Conservation (phyloP, 257 asterid genomes). For the Echium plantagineum region DNA sequence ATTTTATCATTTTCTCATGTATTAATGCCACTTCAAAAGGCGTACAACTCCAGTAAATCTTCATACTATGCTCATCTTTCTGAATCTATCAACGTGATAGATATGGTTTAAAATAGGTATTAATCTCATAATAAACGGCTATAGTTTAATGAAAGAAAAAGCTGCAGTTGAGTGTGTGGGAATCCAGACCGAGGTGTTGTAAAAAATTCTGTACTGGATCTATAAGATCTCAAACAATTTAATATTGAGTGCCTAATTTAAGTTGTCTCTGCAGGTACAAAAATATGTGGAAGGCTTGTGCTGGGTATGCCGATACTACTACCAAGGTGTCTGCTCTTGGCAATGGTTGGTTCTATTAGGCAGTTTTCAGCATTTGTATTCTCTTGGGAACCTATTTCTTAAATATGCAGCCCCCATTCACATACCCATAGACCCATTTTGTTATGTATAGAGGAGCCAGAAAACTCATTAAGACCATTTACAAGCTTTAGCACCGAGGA, state of each 20-base stretch:
- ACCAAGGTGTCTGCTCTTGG: slow-evolving; percentile 99
- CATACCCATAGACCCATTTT: background rate
- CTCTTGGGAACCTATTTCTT: slow-evolving; percentile 6
- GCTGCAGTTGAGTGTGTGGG: no score
- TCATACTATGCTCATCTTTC: no score
- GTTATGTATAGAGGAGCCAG: background rate
- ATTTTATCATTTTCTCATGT: no score
- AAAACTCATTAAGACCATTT: background rate
- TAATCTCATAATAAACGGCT: no score
- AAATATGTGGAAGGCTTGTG: slow-evolving; percentile 92
- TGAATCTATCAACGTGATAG: no score
- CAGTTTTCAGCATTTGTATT: slow-evolving; percentile 1
- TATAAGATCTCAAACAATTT: background rate
- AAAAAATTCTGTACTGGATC: no score
- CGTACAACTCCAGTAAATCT: no score
- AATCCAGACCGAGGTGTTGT: no score
- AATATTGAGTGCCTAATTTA: slow-evolving; percentile 7
- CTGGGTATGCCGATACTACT: slow-evolving; percentile 98
- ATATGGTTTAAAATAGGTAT: no score
- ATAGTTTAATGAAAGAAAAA: no score
- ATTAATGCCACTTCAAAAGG: no score
- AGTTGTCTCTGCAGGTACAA: slow-evolving; percentile 48
- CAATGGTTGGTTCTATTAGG: slow-evolving; percentile 53
- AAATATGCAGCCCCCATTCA: background rate
- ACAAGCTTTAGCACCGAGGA: background rate